These are phyloP conservation scores for Chytriomyces sp. DNA, from an alignment of 192 early-diverging fungal genomes.

Conservation along the genomic window DNA sequence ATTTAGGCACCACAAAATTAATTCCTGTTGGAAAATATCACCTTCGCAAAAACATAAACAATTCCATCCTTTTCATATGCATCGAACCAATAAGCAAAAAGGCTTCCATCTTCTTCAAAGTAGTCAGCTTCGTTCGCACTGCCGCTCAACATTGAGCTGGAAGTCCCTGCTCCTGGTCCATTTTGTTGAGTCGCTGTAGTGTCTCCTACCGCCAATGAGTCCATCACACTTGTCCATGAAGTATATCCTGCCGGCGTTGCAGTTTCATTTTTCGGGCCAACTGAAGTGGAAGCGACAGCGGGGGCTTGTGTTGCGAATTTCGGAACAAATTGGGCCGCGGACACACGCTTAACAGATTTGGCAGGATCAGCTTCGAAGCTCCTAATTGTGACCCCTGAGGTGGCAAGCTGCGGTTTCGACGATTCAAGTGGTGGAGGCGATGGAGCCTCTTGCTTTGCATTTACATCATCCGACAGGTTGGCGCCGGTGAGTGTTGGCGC, in stretches of 20 bases:
- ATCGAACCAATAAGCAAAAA: constrained; percentile 92
- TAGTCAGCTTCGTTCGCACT: constrained; percentile 19
- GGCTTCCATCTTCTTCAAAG: constrained; percentile 56
- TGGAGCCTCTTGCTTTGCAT: not conserved
- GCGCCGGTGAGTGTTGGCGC: not conserved
- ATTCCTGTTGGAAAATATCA: constrained; percentile 35
- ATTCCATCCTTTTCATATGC: constrained; percentile 80
- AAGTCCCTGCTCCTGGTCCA: not conserved
- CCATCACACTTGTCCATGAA: constrained; percentile 49
- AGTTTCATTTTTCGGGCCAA: constrained; percentile 3
- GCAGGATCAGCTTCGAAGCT: constrained; percentile 9
- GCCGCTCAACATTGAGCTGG: not conserved
- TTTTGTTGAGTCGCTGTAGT: constrained; percentile 1
- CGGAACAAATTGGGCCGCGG: constrained; percentile 34
- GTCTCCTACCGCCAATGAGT: constrained; percentile 34
- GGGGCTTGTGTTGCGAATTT: not conserved
- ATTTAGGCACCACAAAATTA: not conserved
- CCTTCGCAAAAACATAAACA: constrained; percentile 94
- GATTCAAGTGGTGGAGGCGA: not conserved
- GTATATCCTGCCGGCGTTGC: constrained; percentile 38
- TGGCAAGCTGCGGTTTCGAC: not conserved
- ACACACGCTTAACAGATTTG: not conserved
- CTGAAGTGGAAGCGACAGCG: not conserved
- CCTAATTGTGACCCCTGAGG: not conserved
- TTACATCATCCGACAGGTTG: not conserved